A percentile compares a stretch with the other conserved stretches of the same genome.
phyloP scores from a whole-genome alignment of 139 green algal genomes.

The Asterochloris sp. region DNA sequence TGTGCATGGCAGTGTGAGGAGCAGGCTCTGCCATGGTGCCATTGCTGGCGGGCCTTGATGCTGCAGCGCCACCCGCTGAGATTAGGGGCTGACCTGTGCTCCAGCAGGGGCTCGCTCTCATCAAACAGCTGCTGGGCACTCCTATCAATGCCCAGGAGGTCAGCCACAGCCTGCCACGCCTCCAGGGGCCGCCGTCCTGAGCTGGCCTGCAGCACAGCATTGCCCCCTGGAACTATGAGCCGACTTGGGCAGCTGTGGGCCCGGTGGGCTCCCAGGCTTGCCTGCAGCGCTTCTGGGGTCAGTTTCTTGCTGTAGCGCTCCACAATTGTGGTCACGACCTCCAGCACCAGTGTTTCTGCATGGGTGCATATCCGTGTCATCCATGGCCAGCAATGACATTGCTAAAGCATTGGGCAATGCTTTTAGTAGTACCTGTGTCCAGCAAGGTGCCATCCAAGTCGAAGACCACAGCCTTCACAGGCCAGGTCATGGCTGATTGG shows the following conservation, averaged over 20 bases:
- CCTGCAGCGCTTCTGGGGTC: conserved; percentile 33
- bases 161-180: conserved; percentile 53
- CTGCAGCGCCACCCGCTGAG: too few relatives aligned
- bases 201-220: conserved; percentile 1
- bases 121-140: conserved; percentile 58
- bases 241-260: not conserved
- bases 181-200: conserved; percentile 76
- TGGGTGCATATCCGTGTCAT: not conserved
- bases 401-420: not conserved
- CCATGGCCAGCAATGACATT: not conserved
- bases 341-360: conserved; percentile 63
- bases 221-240: not conserved
- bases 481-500: too few relatives aligned
- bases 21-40: too few relatives aligned
- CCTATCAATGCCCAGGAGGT: conserved; percentile 33
- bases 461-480: conserved; percentile 57
- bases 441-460: conserved; percentile 82
- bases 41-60: too few relatives aligned
- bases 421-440: conserved; percentile 54
- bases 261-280: not conserved
- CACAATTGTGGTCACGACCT: conserved; percentile 49
- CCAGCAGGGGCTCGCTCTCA: conserved; percentile 45
- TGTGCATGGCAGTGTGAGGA: too few relatives aligned
- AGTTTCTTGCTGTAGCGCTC: conserved; percentile 44
- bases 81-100: not conserved